phyloP scores from a whole-genome alignment of 2,329 filamentous ascomycete genomes.

The Beauveria asiatica region DNA sequence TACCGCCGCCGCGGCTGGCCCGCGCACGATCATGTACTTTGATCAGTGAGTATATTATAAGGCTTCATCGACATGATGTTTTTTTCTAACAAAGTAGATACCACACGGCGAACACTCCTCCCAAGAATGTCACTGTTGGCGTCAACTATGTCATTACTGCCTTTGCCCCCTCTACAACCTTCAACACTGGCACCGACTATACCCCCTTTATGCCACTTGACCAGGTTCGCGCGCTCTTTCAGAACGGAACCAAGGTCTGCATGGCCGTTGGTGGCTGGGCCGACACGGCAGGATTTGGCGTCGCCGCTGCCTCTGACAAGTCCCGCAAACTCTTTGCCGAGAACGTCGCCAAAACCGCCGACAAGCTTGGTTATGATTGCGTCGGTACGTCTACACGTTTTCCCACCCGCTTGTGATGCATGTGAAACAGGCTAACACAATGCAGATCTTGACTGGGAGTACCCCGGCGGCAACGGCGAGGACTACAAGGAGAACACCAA shows the following conservation, averaged over 20 bases:
- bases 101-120: constrained; percentile 29
- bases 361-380: constrained; percentile 50
- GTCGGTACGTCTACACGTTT: constrained; percentile 30
- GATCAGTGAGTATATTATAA: constrained; percentile 30
- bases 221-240: constrained; percentile 43
- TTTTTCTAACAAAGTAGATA: constrained; percentile 23
- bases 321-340: constrained; percentile 44
- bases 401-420: not conserved
- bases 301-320: constrained; percentile 37
- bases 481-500: constrained; percentile 60
- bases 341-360: constrained; percentile 47
- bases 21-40: constrained; percentile 34
- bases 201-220: constrained; percentile 45
- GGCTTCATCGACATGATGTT: too few species aligned
- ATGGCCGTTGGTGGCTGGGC: constrained; percentile 60
- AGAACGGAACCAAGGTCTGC: constrained; percentile 47
- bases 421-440: constrained; percentile 3
- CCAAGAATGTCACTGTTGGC: constrained; percentile 29
- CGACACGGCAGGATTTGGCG: constrained; percentile 47
- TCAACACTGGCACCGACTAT: constrained; percentile 36
- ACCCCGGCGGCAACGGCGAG: constrained; percentile 53
- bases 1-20: constrained; percentile 16
- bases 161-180: constrained; percentile 43
- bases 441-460: constrained; percentile 61
- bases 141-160: constrained; percentile 48